Evolutionary conservation across 768 basidiomycete species (phyloP), one percentile per base, ranked within the genome.

Genomic region (Tulasnella sp.): DNA sequence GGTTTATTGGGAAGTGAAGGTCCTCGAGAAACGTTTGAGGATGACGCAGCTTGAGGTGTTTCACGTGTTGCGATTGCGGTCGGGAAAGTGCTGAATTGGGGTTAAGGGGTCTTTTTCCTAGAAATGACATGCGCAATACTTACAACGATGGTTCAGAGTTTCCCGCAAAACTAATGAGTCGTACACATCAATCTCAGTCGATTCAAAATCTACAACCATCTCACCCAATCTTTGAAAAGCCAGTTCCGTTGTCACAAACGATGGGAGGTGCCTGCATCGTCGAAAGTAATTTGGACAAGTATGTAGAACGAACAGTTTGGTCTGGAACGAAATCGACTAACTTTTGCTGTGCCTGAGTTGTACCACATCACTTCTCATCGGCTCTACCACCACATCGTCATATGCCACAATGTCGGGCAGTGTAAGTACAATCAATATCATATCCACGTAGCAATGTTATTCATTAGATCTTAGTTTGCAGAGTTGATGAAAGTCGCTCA

Each of bases 91-190:
- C 86, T 90, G 54, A 1, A 8, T n/a, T 25, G 6, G 19, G 10
- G 20, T 56, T 44, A 41, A 37, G n/a, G 50, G 44, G 39, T 39
- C 10, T 24, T n/a, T 45, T 22, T 40, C 53, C 52, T 37, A 28
- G 43, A 42, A 37, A 41, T 29, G 45, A 28, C 51, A 33, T 39
- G 49, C 43, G n/a, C 40, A 45, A 46, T 29, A 74, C 84, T 67
- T 63, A 89, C 86, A 93, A 99, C 7, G 93, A 96, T 16, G 95
- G 95, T 69, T 98, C 92, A 40, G 90, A 95, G 69, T 99, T 99
- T 48, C 93, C 93, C 37, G 95, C 92, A 67, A 95, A 98, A 31
- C 93, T 92, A 61, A 4, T 48, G 35, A 25, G 2, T 5, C 37
- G 34, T 24, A 35, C 37, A 41, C n/a, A 33, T 15, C 33, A 16